Percentiles rank a stretch among this genome's conserved stretches.
Evolutionary conservation across 805 yeast species (phyloP).

Genomic region (Candida methanosorbosa): DNA sequence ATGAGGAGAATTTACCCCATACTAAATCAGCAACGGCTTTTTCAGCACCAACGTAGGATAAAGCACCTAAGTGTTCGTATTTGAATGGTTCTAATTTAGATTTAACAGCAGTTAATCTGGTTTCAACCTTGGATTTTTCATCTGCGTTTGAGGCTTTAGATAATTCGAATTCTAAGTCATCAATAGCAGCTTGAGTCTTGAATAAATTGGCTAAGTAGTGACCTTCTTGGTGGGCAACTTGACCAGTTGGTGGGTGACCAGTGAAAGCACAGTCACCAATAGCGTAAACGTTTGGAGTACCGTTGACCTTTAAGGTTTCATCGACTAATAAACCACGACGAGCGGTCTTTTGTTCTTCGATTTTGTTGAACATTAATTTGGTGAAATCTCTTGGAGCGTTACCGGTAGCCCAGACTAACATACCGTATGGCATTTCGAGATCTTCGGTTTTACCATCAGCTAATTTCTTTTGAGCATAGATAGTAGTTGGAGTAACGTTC

Average conservation of each 20-base stretch:
- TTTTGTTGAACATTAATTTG: slow-evolving; percentile 31
- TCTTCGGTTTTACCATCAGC: slow-evolving; percentile 32
- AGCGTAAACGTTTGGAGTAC: slow-evolving; percentile 39
- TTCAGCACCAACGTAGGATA: slow-evolving; percentile 49
- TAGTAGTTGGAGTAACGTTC: slow-evolving; percentile 34
- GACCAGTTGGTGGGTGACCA: slow-evolving; percentile 48
- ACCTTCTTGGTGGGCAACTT: slow-evolving; percentile 51
- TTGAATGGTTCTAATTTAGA: slow-evolving; percentile 27
- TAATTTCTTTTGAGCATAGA: slow-evolving; percentile 32
- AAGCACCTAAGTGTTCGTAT: slow-evolving; percentile 44
- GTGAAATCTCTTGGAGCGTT: slow-evolving; percentile 44
- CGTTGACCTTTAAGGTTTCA: slow-evolving; percentile 39
- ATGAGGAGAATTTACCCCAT: slow-evolving; percentile 42
- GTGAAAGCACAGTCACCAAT: slow-evolving; percentile 51
- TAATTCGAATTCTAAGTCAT: slow-evolving; percentile 30
- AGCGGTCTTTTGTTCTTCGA: slow-evolving; percentile 44
- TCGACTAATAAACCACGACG: slow-evolving; percentile 45
- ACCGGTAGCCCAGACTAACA: slow-evolving; percentile 53
- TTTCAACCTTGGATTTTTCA: slow-evolving; percentile 30
- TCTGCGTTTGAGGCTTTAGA: slow-evolving; percentile 30
- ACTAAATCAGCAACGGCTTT: slow-evolving; percentile 50
- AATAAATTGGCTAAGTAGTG: slow-evolving; percentile 36
- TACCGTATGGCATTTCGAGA: slow-evolving; percentile 40
- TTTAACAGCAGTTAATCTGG: slow-evolving; percentile 28
- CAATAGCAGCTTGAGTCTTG: slow-evolving; percentile 34